Evolutionary conservation across 805 yeast species (phyloP), one percentile per base, ranked within the genome.

Genomic region (Candida vartiovaarae): DNA sequence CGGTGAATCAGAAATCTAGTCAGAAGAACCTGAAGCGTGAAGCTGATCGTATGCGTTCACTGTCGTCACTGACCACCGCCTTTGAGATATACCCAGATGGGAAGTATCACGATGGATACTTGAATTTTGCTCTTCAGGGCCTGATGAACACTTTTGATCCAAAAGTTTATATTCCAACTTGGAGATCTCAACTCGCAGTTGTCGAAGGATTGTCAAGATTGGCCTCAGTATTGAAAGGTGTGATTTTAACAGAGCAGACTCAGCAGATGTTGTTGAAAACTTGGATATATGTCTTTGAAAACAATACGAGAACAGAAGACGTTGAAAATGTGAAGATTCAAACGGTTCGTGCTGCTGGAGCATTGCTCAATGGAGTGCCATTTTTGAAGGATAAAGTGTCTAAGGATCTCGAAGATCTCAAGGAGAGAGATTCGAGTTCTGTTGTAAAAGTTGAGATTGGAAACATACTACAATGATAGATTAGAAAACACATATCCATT

Each of bases 261-360:
- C 23, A 41, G 11, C 45, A 39, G 4, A 11, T 36, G 8, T 38
- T 60, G 15, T 23, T 32, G 20, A 39, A 42, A 8, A 37, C 50
- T 8, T 72, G 61, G 63, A 49, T 41, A 24, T 49, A 24, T 4
- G 50, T 58, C 48, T 56, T 54, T 29, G 38, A 44, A 5, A 48
- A 51, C n/a, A 71, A 74, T 51, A 58, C 68, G n/a, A 48, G 50
- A 4, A 51, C 57, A 9, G 67, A 67, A 30, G 67, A 70, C 26
- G 72, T 75, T 45, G 91, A 84, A 54, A 75, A 72, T 47, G 85
- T 82, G 3, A 71, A 81, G 43, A 59, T 82, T 23, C 77, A 76
- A 28, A 61, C 71, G 38, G 63, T 70, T 2, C 60, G 66, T 31
- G 61, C 67, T n/a, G 76, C 66, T 1, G 55, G 54, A 4, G 26